Base-by-base conservation (phyloP, 116 monocot species). In the Cymodocea nodosa region DNA sequence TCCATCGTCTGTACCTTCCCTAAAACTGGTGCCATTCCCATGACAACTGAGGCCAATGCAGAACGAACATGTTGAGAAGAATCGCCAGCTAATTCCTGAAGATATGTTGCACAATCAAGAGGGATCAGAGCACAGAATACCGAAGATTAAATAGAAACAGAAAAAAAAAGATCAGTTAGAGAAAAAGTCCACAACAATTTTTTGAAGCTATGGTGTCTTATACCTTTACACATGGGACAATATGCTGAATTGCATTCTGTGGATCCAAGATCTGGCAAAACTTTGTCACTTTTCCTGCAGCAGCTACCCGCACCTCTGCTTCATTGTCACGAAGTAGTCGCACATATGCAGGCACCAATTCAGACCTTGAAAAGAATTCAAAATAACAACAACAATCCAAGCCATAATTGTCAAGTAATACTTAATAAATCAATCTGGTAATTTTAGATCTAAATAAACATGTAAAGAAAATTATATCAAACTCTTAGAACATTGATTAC, bases 251-350 rank as follows among this genome's bases (percentile, higher is more conserved):
- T 59, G 84, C 65, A 49, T 81, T 70, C 44, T 81, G 71, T 20
- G 84, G 84, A 40, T 77, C 79, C 72, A 87, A 77, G 18, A 87
- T 87, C 36, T 76, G 81, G 56, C 87, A 87, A 68, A 84, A 87
- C 68, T 81, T 87, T 50, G 87, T 87, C 44, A 87, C 84, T 69
- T 87, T 87, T 19, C 87, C 87, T 20, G 87, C 87, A 76, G 87
- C 78, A 60, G 87, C 87, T 74, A 87, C 84, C 34, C 87, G 80
- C 7, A 87, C 87, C 70, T 87, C 87, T 62, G 87, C 87, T 69
- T 87, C 87, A 75, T 87, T 87, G 64, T 87, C 87, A 55, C 84
- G 84, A 62, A 87, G 81, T 67, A 87, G 87, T 25, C 79, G 75
- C 50, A 87, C 87, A 74, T 84, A 87, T 62, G 81, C 87, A 59